A percentile compares a stretch with the other conserved stretches of the same genome.
phyloP scores from a whole-genome alignment of 176 grass and related monocot species.

The Oryza brachyantha region DNA sequence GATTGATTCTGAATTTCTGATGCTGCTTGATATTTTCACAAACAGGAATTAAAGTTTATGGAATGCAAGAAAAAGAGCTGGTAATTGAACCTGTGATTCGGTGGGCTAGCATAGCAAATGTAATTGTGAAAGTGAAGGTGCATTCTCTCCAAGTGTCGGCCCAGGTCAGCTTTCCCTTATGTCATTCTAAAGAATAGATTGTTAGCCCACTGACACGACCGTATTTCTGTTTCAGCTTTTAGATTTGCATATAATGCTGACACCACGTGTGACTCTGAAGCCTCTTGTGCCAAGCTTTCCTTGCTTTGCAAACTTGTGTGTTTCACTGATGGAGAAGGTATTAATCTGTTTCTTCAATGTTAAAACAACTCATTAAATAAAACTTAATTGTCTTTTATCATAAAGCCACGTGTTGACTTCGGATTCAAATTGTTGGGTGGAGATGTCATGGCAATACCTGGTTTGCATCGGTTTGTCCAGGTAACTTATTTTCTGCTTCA shows the following conservation, averaged over 20 bases:
- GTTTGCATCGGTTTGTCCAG: conserved; percentile 71
- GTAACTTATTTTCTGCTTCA: conserved; percentile 30
- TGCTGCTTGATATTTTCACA: conserved; percentile 1
- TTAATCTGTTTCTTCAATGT: not conserved
- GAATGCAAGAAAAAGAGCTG: conserved; percentile 85
- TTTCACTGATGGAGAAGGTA: conserved; percentile 95
- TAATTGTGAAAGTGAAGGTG: conserved; percentile 54
- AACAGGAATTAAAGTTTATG: conserved; percentile 86
- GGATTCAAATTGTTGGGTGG: conserved; percentile 83
- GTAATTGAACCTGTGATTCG: conserved; percentile 83
- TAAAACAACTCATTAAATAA: conserved; percentile 3
- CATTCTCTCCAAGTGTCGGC: conserved; percentile 50
- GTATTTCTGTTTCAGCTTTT: conserved; percentile 52
- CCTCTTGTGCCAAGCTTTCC: conserved; percentile 96
- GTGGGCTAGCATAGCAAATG: conserved; percentile 75
- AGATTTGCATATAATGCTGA: conserved; percentile 65
- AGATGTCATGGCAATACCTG: conserved; percentile 95
- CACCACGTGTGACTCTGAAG: conserved; percentile 80
- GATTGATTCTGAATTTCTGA: not conserved
- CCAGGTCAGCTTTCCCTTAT: conserved; percentile 49
- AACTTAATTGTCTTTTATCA: conserved; percentile 25
- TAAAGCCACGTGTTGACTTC: conserved; percentile 80
- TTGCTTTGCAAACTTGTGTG: conserved; percentile 66
- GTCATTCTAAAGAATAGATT: not conserved
- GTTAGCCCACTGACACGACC: conserved; percentile 4